Evolutionary conservation across 768 basidiomycete species (phyloP), one percentile per base, ranked within the genome.

Genomic region (Auriscalpium microsporum): DNA sequence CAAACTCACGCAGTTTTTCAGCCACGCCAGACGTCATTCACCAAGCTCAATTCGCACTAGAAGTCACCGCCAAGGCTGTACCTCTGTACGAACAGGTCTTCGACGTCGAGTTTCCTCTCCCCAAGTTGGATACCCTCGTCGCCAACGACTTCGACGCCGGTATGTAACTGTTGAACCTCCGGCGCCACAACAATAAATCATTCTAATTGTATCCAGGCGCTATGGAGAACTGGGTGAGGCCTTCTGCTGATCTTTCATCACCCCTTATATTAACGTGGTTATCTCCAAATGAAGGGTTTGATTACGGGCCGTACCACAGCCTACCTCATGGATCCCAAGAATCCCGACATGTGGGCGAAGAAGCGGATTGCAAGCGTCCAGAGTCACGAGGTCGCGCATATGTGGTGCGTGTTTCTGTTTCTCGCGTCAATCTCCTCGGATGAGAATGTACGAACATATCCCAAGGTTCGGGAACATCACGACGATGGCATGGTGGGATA

Each of bases 401-500:
- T 89, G 84, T 86, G 87, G 84, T 83, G 33, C n/a, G 62, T 62
- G 14, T 42, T 17, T 42, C 40, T 62, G 14, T 42, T 17, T 42
- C 40, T 28, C 5, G 21, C 23, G 40, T 40, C 33, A 13, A 21
- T 10, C 55, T 14, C 23, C 33, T 28, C 21, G 34, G 11, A 54
- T 45, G 44, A 45, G 50, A 37, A 42, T 1, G 56, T 11, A 45
- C 1, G 10, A 36, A n/a, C 16, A 53, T 42, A 17, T 33, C 7
- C 4, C n/a, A 62, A 76, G 90, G 90, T 95, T 94, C 62, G 94
- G 93, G 23, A 86, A 95, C 67, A 87, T 96, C 63, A 87, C 90
- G 8, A 95, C 92, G 0, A 94, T 94, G 92, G 81, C 82, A 64
- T 92, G 90, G 90, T 93, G 90, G 89, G 82, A 88, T 58, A 84